Evolutionary conservation across 2,329 filamentous ascomycete species (phyloP), one percentile per base, ranked within the genome.

Genomic region (Ophiostoma australiae): DNA sequence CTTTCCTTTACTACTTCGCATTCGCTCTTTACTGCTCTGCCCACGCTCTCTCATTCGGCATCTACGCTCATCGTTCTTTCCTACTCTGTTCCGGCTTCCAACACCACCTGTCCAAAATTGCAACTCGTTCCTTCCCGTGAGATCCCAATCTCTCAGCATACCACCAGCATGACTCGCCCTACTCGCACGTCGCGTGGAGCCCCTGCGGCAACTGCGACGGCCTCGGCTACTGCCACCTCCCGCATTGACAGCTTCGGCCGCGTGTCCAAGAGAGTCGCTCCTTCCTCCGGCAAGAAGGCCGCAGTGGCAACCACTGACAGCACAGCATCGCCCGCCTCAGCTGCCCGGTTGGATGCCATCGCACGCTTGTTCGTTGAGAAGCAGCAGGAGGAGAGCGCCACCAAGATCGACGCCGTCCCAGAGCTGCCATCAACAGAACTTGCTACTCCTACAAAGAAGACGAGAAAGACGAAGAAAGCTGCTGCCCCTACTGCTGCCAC

Each of bases 291-390:
- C 31, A 72, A 74, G 65, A 72, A 74, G 65, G 15, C 71, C 3
- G 63, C 66, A 66, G 33, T 23, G 63, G 17, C 63, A 0, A 17
- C 48, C 23, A 70, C 74, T 13, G 75, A 73, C 69, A 79, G 78
- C 67, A 58, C 52, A 58, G 17, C 44, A 20, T 48, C 41, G 41
- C 27, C 70, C 23, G 74, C 68, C 15, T 37, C 63, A 20, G 27
- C 67, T 4, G 33, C 55, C 20, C 69, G 69, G 23, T 48, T 68
- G 35, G 71, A 33, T 6, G 67, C 69, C 6, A 37, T 63, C 58
- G 69, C 77, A 67, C 76, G 77, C 68, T 73, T 74, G 41, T 74
- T 76, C n/a, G 74, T 79, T 44, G 82, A 83, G 11, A 68, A 72
- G 61, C n/a, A 61, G 33, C 20, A 68, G 55, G 11, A 52, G 11